Percentiles rank a stretch among this genome's conserved stretches.
Evolutionary conservation across 2,329 filamentous ascomycete species (phyloP).

Genomic region (Aspergillus novoparasiticus): DNA sequence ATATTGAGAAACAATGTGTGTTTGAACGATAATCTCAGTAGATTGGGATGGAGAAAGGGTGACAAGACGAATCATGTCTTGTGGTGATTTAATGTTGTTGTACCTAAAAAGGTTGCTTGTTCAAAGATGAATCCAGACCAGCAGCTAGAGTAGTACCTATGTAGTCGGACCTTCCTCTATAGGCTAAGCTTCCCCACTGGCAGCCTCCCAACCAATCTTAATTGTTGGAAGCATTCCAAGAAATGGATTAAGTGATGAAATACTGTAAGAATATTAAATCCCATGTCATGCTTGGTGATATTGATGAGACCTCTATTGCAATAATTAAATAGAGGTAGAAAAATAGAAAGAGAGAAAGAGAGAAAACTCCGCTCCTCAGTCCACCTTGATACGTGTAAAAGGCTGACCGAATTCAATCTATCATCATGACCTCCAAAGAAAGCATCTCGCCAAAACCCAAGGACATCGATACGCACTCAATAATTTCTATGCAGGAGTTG

Average conservation of each 20-base stretch:
- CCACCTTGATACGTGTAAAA: not conserved
- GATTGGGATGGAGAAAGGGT: not conserved
- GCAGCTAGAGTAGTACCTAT: too few species aligned
- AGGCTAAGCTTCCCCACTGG: not conserved
- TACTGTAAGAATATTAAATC: not conserved
- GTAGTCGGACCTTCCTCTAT: not conserved
- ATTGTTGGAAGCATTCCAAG: not conserved
- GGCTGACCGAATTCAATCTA: not conserved
- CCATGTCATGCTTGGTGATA: not conserved
- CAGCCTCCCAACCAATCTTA: not conserved
- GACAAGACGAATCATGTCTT: not conserved
- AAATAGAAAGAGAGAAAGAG: not conserved
- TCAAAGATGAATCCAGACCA: not conserved
- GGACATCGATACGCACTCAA: slow-evolving; percentile 46
- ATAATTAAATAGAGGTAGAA: not conserved
- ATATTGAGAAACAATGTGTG: not conserved
- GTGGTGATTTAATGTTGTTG: not conserved
- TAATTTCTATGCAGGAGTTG: slow-evolving; percentile 71
- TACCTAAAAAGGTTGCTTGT: not conserved
- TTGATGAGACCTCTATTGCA: not conserved
- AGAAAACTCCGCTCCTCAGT: not conserved
- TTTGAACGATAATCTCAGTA: not conserved
- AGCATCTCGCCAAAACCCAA: slow-evolving; percentile 24
- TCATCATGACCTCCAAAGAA: slow-evolving; percentile 20
- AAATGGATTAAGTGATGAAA: not conserved